These are phyloP conservation scores for Veloboletus limbatus DNA, from an alignment of 1,284 basidiomycete genomes.

Conservation along the genomic window DNA sequence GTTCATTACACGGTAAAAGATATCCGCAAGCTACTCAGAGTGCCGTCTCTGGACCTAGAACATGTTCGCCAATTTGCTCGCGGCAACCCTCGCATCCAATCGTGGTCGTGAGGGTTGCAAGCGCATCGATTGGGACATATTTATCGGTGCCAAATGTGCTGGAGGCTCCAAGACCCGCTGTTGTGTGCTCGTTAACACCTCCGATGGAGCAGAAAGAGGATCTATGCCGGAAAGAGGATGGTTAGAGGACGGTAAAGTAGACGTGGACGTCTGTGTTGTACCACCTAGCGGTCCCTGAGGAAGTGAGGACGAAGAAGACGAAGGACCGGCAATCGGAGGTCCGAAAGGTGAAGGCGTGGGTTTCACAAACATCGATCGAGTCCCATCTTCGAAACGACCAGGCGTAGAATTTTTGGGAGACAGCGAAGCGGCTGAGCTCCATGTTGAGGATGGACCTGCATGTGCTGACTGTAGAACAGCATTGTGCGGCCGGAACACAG, in stretches of 20 bases:
- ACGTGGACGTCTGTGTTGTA: conserved; percentile 8
- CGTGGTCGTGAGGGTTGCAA: conserved; percentile 63
- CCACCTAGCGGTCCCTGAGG: conserved; percentile 32
- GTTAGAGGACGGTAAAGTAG: conserved; percentile 7
- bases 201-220: conserved; percentile 21
- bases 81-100: conserved; percentile 78
- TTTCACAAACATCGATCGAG: conserved; percentile 73
- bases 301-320: conserved; percentile 30
- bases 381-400: conserved; percentile 65
- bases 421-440: conserved; percentile 15
- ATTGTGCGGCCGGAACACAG: conserved; percentile 24
- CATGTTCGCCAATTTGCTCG: conserved; percentile 84
- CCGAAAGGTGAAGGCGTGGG: conserved; percentile 38
- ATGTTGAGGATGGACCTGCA: conserved; percentile 39
- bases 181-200: conserved; percentile 18
- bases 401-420: conserved; percentile 37
- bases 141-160: conserved; percentile 51
- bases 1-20: conserved; percentile 6
- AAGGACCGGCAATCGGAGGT: conserved; percentile 29
- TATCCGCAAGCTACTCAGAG: not conserved
- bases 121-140: conserved; percentile 66
- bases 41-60: conserved; percentile 42
- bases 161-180: conserved; percentile 56
- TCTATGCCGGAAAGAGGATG: conserved; percentile 20
- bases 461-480: conserved; percentile 45